These are phyloP conservation scores for Botrytis squamosa DNA, from an alignment of 2,329 filamentous ascomycete genomes.

Conservation along the genomic window DNA sequence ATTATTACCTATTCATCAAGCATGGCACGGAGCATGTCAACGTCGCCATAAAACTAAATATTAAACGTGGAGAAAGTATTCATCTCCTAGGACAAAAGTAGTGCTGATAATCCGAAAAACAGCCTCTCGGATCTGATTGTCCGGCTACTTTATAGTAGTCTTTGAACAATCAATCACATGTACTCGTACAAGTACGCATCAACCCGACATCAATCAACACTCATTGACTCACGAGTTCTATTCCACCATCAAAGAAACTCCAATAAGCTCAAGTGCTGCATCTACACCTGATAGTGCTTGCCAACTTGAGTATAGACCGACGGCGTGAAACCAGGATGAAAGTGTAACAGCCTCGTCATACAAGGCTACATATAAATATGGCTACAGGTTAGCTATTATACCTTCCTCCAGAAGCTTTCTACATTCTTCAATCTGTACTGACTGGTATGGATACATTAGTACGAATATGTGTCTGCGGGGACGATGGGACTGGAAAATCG, in stretches of 20 bases:
- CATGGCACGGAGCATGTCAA: constrained; percentile 19
- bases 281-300: background rate
- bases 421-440: constrained; percentile 5
- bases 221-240: background rate
- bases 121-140: constrained; percentile 3
- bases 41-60: background rate
- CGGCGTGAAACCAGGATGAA: constrained; percentile 23
- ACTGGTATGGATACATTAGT: constrained; percentile 48
- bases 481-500: constrained; percentile 93
- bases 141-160: background rate
- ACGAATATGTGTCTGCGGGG: constrained; percentile 92
- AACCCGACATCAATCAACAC: background rate
- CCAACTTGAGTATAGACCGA: background rate
- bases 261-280: background rate
- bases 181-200: background rate
- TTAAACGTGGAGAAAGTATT: constrained; percentile 21
- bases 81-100: constrained; percentile 11
- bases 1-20: background rate
- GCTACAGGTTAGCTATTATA: constrained; percentile 32
- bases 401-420: background rate
- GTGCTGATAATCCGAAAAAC: background rate
- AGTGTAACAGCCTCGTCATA: constrained; percentile 29
- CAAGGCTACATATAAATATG: constrained; percentile 35
- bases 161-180: background rate
- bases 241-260: background rate